Evolutionary conservation across 176 grass and related monocot genomes (phyloP), one percentile per base, ranked within the genome.

Genomic region (Canna indica): DNA sequence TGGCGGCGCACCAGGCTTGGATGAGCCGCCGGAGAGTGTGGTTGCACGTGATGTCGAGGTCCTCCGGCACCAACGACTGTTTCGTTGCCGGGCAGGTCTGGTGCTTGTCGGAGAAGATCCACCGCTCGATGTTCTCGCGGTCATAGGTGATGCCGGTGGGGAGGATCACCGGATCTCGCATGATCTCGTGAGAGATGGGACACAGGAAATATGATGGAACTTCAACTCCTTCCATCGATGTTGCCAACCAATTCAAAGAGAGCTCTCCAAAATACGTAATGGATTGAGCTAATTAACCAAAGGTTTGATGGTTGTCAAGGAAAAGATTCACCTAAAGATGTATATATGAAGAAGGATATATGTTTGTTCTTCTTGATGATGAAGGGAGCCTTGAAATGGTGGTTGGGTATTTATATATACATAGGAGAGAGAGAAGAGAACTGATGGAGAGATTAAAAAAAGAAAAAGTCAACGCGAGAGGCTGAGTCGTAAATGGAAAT

Each of bases 91-190:
- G 87, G 87, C 87, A 90, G 13, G 74, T 81, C 41, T 64, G 27
- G 59, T 81, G 77, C 50, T 85, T 85, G 68, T 75, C 86, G 44
- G 79, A 67, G 84, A 97, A 97, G 7, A 97, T 74, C 93, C 88
- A 97, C 17, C 84, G 61, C 81, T 97, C 93, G 79, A 97, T 91
- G 65, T 79, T 89, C n/a, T 86, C 80, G 3, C 88, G 79, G 74
- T 90, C 88, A 68, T 96, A 96, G 77, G 92, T 88, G 73, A 96
- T 96, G 81, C 92, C 92, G 45, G 92, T 87, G 48, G 83, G 79
- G 25, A 96, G 85, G 70, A 83, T 96, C 9, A 96, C 92, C 3
- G 92, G 92, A 70, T 96, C 88, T 41, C 83, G 53, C 92, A 96
- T 96, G 33, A 82, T 84, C 80, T 89, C 79, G 25, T 88, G 81